Evolutionary conservation across 495 filamentous ascomycete genomes (phyloP).

Genomic region (Trichoderma parareesei): DNA sequence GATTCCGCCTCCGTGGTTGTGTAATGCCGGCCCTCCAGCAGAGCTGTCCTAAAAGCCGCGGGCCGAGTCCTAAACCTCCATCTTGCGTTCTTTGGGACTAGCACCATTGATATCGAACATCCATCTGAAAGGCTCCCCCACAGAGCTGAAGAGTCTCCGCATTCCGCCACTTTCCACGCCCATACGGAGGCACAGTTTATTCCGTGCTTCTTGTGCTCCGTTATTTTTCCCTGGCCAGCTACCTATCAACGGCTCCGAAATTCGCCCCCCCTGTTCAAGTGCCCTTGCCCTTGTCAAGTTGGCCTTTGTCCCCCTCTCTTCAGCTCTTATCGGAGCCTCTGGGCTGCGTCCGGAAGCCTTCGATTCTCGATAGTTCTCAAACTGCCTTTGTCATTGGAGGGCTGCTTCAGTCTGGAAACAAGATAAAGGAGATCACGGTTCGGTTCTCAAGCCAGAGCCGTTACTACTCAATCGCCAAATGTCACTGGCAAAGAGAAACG

Average conservation of each 20-base stretch:
- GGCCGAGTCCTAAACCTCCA: neutral
- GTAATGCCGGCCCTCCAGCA: neutral
- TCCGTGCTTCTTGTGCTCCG: neutral
- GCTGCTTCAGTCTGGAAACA: neutral
- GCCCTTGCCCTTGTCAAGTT: neutral
- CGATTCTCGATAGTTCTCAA: neutral
- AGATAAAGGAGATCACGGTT: neutral
- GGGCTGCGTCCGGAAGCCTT: neutral
- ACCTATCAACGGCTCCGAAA: neutral
- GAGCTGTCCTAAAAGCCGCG: neutral
- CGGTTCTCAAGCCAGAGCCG: too few relatives aligned
- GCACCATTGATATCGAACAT: neutral
- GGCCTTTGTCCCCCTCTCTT: neutral
- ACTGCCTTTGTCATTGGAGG: neutral
- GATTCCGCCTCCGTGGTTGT: too few relatives aligned
- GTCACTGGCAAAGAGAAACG: slow-evolving; percentile 6
- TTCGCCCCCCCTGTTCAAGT: slow-evolving; percentile 1
- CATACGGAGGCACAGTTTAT: too few relatives aligned
- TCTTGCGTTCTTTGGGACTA: neutral
- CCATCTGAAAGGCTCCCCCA: neutral
- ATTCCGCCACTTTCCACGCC: neutral
- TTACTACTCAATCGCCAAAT: neutral
- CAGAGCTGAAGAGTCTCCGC: neutral
- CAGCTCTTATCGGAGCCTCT: neutral
- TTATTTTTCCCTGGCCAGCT: neutral